Base-by-base conservation (phyloP, 257 asterid genomes). In the Rubia yunnanensis region DNA sequence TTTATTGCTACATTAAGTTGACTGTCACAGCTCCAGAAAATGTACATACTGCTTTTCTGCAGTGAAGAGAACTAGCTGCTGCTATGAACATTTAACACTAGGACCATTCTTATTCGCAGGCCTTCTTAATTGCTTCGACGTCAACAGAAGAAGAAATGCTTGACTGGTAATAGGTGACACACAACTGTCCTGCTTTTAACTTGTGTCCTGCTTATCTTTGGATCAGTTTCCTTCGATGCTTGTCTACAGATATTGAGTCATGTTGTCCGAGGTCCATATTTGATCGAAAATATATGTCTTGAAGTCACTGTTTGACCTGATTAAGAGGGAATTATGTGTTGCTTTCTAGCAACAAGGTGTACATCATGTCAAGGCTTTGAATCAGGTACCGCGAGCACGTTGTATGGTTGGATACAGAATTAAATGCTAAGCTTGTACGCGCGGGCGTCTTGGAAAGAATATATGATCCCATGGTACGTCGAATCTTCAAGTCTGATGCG, bases 71-170 rank as follows among this genome's bases (percentile, higher is more conserved):
- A 38, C 44, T 9, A 38, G 44, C 44, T 38, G 44, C 13, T 38
- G 11, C 14, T 9, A 15, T 38, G 44, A 8, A 38, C 11, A 38
- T 38, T 10, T 39, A 44, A 15, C 4, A 13, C 49, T 41, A 9
- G 1, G 18, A 3, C 8, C 52, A 49, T 39, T 62, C 27, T 10
- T n/a, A 54, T 56, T 44, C 71, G 52, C 78, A 83, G 88, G 88
- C 88, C 32, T 83, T 78, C 53, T 62, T 76, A 72, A 78, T 83
- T 50, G 84, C 84, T 55, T 83, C 85, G 11, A 73, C 74, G 5
- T 66, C 71, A 27, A 73, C 82, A 30, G 72, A 78, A 55, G 80
- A 76, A 66, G 85, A 83, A 72, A 78, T 83, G 88, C 79, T 64
- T 70, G 53, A 41, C 8, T 83, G 88, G 85, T 82, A 81, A 60